Percentiles rank a stretch among this genome's conserved stretches.
Conservation (phyloP, 352 stramenopile genomes). For the Pseudoperonospora humuli region DNA sequence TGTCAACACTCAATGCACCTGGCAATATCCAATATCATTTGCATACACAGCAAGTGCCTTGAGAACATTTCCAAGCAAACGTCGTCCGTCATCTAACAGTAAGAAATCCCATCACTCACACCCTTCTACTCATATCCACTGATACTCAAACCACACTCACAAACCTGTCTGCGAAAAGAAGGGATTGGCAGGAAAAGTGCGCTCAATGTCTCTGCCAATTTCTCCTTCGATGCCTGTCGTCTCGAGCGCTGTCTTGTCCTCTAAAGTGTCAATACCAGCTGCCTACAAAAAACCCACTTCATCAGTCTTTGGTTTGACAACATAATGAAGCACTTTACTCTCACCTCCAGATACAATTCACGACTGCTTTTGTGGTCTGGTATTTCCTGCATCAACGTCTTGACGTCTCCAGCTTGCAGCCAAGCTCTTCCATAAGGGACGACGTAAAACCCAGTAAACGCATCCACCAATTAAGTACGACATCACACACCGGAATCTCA, state of each 20-base stretch:
- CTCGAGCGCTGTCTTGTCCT: conserved; percentile 30
- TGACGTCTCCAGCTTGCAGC: conserved; percentile 25
- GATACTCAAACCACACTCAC: neutral
- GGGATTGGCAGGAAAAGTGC: conserved; percentile 51
- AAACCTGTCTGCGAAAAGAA: conserved; percentile 45
- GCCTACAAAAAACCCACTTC: conserved; percentile 22
- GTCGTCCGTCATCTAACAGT: conserved; percentile 36
- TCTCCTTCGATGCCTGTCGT: conserved; percentile 68
- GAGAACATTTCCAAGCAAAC: conserved; percentile 62
- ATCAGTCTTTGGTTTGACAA: neutral
- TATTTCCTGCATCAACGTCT: conserved; percentile 19
- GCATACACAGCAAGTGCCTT: conserved; percentile 49
- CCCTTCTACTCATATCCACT: too few relatives aligned
- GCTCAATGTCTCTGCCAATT: conserved; percentile 61
- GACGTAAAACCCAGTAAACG: neutral
- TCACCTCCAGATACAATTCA: conserved; percentile 29
- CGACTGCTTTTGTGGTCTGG: conserved; percentile 1
- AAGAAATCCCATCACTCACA: conserved; percentile 9
- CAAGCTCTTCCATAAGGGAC: conserved; percentile 29
- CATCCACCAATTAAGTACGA: neutral
- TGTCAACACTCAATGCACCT: conserved; percentile 25
- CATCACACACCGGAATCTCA: conserved; percentile 23
- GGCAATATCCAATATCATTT: conserved; percentile 66
- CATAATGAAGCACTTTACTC: neutral
- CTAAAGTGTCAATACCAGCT: conserved; percentile 28